Base-by-base conservation (phyloP, 2,329 filamentous ascomycete species). In the Sporothrix luriei region DNA sequence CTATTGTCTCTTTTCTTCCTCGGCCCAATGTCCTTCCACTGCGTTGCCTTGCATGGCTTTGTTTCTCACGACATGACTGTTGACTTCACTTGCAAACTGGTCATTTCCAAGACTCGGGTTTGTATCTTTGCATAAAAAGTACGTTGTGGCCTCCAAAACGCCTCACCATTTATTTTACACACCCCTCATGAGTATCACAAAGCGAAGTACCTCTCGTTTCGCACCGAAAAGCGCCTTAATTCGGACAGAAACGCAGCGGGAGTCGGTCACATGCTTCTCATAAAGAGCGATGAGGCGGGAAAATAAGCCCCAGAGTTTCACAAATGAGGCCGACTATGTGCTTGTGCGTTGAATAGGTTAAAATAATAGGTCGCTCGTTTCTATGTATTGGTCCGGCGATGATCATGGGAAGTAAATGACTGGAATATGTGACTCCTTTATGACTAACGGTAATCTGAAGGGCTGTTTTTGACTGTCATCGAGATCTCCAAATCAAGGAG, bases 151-250 rank as follows among this genome's bases (percentile, higher is more conserved):
- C 21, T n/a, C 11, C 5, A 43, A 10, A 46, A 29, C 3, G 51
- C 33, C 49, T 68, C 24, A 19, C 29, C 14, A 48, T 19, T 38
- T 49, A 49, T 59, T 24, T 33, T 6, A 1, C 5, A 66, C 64
- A 43, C 64, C 64, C 64, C 62, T 21, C 5, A 26, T 66, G 49
- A 46, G 38, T 24, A 29, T 66, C 33, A 7, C 16, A 33, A 46
- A n/a, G 16, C 19, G 14, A 66, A 46, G 64, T 55, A 66, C 21
- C 67, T 38, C 16, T 54, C 40, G 6, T 3, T 62, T 19, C 24
- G 10, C 21, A 19, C 19, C 2, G 3, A 2, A n/a, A 33, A n/a
- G 7, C 3, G n/a, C 5, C 6, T 19, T 7, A 19, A 14, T 10
- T 13, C 10, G 9, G 16, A 40, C 16, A 59, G 24, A 54, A 11